phyloP scores from a whole-genome alignment of 305 asterid species.

The Solanum hybrid region DNA sequence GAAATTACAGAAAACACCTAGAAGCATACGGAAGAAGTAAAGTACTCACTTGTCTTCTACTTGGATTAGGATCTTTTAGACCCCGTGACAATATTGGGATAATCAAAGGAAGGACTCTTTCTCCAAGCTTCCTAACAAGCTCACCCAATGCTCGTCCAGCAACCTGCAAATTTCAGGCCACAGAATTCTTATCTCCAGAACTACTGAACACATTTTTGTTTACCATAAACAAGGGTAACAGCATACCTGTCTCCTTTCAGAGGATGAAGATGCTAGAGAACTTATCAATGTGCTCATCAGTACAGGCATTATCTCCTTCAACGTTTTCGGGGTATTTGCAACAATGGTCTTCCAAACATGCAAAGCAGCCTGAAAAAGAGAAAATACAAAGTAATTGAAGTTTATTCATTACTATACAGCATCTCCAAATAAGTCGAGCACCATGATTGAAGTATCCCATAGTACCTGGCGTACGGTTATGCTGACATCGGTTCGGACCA shows the following conservation, averaged over 20 bases:
- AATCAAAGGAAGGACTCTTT: slow-evolving; percentile 95
- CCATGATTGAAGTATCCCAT: slow-evolving; percentile 11
- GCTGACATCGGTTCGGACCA: slow-evolving; percentile 98
- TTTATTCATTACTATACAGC: slow-evolving; percentile 2
- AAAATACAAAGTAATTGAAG: slow-evolving; percentile 10
- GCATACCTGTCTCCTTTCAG: slow-evolving; percentile 94
- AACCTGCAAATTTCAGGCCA: slow-evolving; percentile 43
- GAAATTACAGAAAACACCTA: neutral
- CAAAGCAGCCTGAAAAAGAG: slow-evolving; percentile 70
- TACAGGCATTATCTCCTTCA: slow-evolving; percentile 97
- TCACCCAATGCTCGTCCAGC: slow-evolving; percentile 97
- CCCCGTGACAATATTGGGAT: slow-evolving; percentile 92
- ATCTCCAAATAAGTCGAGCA: slow-evolving; percentile 14
- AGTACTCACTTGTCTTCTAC: slow-evolving; percentile 85
- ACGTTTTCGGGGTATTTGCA: slow-evolving; percentile 96
- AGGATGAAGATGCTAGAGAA: slow-evolving; percentile 92
- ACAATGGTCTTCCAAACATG: slow-evolving; percentile 99
- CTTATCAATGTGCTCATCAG: slow-evolving; percentile 85
- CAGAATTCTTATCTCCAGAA: slow-evolving; percentile 9
- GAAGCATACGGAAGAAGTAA: neutral
- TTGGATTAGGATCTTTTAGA: slow-evolving; percentile 62
- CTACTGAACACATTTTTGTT: slow-evolving; percentile 2
- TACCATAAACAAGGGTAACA: slow-evolving; percentile 1
- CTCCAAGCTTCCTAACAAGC: slow-evolving; percentile 99
- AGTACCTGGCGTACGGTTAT: slow-evolving; percentile 92